phyloP scores from a whole-genome alignment of 176 grass and related monocot species.

The Puya raimondii region DNA sequence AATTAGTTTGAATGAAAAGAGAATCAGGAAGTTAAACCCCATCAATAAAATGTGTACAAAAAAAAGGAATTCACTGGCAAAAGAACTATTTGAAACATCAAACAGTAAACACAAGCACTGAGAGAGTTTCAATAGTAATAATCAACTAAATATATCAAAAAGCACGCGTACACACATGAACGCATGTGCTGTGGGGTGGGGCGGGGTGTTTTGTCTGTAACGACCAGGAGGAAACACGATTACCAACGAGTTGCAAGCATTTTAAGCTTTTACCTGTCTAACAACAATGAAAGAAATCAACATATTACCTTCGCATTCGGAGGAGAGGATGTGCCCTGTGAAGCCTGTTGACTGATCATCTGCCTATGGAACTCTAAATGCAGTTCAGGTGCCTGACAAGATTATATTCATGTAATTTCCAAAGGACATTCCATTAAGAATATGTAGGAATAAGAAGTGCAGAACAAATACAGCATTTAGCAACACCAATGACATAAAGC shows the following conservation, averaged over 20 bases:
- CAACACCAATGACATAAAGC: not conserved
- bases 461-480: not conserved
- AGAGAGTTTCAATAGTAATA: not conserved
- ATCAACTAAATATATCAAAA: not conserved
- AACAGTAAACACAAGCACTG: no score
- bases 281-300: not conserved
- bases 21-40: no score
- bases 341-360: slow-evolving; percentile 37
- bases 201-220: no score
- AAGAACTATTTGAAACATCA: no score
- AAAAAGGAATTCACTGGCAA: no score
- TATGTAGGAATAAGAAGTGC: slow-evolving; percentile 7
- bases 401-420: not conserved
- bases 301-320: slow-evolving; percentile 44
- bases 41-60: no score
- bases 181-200: not conserved
- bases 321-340: slow-evolving; percentile 31
- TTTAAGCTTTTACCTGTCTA: not conserved
- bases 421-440: not conserved
- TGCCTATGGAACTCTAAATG: slow-evolving; percentile 61
- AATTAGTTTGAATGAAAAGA: no score
- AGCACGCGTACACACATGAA: not conserved
- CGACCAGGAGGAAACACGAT: not conserved
- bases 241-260: not conserved
- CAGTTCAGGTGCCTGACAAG: slow-evolving; percentile 49